Base-by-base conservation (phyloP, 805 yeast genomes). In the Sporopachydermia lactativora region DNA sequence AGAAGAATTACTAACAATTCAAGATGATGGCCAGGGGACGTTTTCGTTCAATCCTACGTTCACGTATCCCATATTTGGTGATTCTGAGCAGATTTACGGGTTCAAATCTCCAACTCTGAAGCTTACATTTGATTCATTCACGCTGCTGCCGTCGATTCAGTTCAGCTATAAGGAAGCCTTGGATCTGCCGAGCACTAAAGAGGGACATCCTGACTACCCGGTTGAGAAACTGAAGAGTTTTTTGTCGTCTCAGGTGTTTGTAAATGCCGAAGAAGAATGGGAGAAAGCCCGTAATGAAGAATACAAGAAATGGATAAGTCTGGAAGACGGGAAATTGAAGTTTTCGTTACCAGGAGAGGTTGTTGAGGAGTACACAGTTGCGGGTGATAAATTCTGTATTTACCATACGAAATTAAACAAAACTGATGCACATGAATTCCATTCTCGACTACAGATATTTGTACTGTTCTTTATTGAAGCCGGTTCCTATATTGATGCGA, bases 1-100 rank as follows among this genome's bases (percentile, higher is more conserved):
- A n/a, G 4, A 11, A 5, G 35, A 15, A 36, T 24, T 15, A 15
- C 13, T 5, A n/a, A 13, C 5, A 5, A 8, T 11, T 13, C 64
- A 18, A 36, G 81, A 81, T 3, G 77, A 73, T 43, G 66, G 71
- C 2, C 60, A 66, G 2, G 77, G 77, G 0, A 70, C 77, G 2
- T 72, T 78, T 15, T 63, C 73, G 3, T 86, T 88, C 62, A 61
- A 68, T 34, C 96, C 97, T 0, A 52, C 62, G 11, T 86, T 84
- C 61, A 89, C 97, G 1, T 92, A 92, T 57, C 95, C 96, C 2
- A 80, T 92, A 6, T 92, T 75, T 65, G 97, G 97, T 4, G 95
- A 86, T 38, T 70, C 85, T 1, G 98, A 92, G 54, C 77, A 77
- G 41, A 77, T 92, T 1, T 84, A 77, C 52, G 98, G 98, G 2